These are phyloP conservation scores for Mikania micrantha DNA, from an alignment of 129 eudicot genomes.

Conservation along the genomic window DNA sequence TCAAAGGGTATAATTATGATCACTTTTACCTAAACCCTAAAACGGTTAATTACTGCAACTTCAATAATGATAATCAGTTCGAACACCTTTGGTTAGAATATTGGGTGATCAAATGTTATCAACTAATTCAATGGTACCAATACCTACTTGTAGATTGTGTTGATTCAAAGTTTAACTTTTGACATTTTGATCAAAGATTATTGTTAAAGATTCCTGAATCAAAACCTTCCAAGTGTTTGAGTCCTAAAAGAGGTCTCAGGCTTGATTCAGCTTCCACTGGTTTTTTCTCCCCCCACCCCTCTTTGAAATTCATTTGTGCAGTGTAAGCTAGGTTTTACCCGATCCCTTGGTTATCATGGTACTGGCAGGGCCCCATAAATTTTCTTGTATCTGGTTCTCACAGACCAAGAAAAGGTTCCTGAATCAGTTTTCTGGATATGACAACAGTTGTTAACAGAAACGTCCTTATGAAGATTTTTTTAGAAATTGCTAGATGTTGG, in stretches of 20 bases:
- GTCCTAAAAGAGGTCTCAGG: too few relatives aligned
- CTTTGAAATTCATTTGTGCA: too few relatives aligned
- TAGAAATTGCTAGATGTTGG: conserved; percentile 60
- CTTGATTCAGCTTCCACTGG: too few relatives aligned
- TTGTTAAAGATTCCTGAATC: neutral
- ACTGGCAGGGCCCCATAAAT: too few relatives aligned
- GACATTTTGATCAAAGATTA: neutral
- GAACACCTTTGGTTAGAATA: neutral
- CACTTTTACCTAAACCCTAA: neutral
- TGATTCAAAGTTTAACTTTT: neutral
- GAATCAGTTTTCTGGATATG: neutral
- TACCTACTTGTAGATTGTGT: neutral
- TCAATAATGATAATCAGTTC: neutral
- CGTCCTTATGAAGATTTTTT: conserved; percentile 33
- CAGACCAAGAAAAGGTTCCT: neutral
- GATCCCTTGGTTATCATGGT: too few relatives aligned
- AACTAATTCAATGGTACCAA: neutral
- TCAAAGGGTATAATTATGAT: neutral
- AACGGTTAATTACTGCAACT: neutral
- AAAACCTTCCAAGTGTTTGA: too few relatives aligned
- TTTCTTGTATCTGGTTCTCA: too few relatives aligned
- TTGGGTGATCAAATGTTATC: neutral
- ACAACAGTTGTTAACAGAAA: conserved; percentile 7
- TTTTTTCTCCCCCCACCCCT: too few relatives aligned
- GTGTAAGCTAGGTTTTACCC: too few relatives aligned